Evolutionary conservation across 495 filamentous ascomycete genomes (phyloP).

Genomic region (Penicillium robsamsonii): DNA sequence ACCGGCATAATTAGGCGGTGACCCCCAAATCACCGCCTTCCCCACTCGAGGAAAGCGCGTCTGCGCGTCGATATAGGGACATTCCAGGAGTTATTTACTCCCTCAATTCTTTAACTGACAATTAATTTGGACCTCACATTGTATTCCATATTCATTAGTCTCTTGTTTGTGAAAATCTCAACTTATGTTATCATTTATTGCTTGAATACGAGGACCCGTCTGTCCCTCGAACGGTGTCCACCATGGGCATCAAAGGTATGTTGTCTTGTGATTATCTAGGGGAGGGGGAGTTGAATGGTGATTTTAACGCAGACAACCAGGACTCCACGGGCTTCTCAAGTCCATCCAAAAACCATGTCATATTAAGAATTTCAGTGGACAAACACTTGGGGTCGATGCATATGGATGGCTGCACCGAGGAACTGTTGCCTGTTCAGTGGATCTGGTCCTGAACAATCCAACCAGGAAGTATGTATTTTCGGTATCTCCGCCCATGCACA

Average conservation of each 20-base stretch:
- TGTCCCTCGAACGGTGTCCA: conserved; percentile 34
- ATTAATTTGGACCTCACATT: conserved; percentile 7
- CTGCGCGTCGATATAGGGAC: conserved; percentile 31
- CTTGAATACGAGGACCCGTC: conserved; percentile 34
- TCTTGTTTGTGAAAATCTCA: conserved; percentile 7
- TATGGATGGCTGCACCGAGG: conserved; percentile 99
- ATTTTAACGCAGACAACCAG: conserved; percentile 40
- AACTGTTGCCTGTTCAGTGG: conserved; percentile 84
- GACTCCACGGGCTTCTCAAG: conserved; percentile 87
- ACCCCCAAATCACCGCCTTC: conserved; percentile 24
- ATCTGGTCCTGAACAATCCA: conserved; percentile 82
- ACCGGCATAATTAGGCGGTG: conserved; percentile 28
- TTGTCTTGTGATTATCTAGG: conserved; percentile 1
- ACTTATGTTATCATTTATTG: conserved; percentile 21
- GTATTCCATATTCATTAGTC: conserved; percentile 5
- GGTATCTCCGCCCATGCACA: not conserved
- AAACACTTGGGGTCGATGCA: conserved; percentile 88
- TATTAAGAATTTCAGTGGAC: conserved; percentile 81
- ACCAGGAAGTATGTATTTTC: conserved; percentile 68
- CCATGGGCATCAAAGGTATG: conserved; percentile 72
- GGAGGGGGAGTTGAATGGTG: conserved; percentile 5
- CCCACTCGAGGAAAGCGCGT: conserved; percentile 24
- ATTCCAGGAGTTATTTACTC: conserved; percentile 33
- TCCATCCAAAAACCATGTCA: conserved; percentile 89
- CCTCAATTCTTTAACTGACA: conserved; percentile 9